phyloP scores from a whole-genome alignment of 2,329 filamentous ascomycete species.

The Coniochaeta sp. region DNA sequence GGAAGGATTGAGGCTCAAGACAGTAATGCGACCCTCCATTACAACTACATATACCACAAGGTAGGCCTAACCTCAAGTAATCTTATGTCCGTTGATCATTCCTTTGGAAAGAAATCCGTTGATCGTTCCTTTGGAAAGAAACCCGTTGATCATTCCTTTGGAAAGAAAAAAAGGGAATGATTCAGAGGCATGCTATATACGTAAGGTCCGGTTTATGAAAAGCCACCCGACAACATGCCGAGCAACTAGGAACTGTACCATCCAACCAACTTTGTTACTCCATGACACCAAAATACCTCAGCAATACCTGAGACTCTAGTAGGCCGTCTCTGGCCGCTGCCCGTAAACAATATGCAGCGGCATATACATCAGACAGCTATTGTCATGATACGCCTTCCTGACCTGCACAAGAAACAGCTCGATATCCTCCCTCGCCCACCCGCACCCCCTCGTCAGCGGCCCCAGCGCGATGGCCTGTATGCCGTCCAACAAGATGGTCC shows the following conservation, averaged over 20 bases:
- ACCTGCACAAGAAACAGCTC: slow-evolving; percentile 25
- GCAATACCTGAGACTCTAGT: neutral
- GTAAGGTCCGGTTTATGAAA: neutral
- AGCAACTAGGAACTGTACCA: neutral
- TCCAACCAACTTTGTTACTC: neutral
- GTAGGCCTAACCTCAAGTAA: neutral
- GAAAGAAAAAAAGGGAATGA: neutral
- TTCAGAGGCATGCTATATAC: neutral
- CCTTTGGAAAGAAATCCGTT: too few species aligned
- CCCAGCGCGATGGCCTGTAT: slow-evolving; percentile 34
- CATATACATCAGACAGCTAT: slow-evolving; percentile 39
- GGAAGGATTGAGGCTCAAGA: neutral
- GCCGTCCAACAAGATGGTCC: slow-evolving; percentile 30
- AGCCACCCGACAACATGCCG: neutral
- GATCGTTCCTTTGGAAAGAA: neutral
- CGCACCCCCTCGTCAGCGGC: slow-evolving; percentile 26
- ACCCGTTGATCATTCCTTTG: neutral
- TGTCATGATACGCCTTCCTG: slow-evolving; percentile 27
- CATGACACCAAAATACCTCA: neutral
- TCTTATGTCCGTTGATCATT: neutral
- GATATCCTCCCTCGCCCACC: slow-evolving; percentile 26
- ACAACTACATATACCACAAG: neutral
- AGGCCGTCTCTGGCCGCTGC: slow-evolving; percentile 34
- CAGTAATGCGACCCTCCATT: neutral
- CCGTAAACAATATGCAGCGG: slow-evolving; percentile 46